Conservation (phyloP, 257 asterid genomes). For the Fraxinus excelsior region DNA sequence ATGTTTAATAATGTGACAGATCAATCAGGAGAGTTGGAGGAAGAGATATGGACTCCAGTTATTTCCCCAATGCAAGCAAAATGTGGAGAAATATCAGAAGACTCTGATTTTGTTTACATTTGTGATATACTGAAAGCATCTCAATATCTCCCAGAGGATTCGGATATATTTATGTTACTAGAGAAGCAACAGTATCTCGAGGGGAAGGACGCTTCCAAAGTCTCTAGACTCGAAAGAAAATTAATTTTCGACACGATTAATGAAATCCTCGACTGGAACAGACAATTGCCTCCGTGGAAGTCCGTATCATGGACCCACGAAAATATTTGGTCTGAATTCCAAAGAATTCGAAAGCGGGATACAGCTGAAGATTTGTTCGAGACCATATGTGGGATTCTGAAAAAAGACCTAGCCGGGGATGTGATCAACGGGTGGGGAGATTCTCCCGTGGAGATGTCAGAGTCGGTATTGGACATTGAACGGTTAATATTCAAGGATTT, state of each 20-base stretch:
- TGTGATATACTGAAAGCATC: conserved; percentile 67
- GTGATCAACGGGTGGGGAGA: conserved; percentile 72
- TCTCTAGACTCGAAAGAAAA: conserved; percentile 58
- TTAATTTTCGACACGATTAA: conserved; percentile 62
- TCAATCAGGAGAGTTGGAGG: conserved; percentile 55
- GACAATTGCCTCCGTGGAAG: conserved; percentile 83
- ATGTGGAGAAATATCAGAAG: conserved; percentile 36
- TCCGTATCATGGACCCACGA: conserved; percentile 37
- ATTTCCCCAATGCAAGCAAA: conserved; percentile 36
- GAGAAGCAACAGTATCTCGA: conserved; percentile 77
- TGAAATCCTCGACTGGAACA: conserved; percentile 68
- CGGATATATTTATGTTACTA: conserved; percentile 57
- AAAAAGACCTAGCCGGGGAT: conserved; percentile 71
- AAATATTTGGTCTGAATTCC: conserved; percentile 65
- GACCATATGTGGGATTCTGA: conserved; percentile 62
- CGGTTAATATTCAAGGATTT: conserved; percentile 83
- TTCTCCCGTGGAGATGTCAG: conserved; percentile 68
- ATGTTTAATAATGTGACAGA: conserved; percentile 36
- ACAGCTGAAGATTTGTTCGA: conserved; percentile 57
- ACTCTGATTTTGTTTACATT: conserved; percentile 59
- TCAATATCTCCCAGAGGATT: conserved; percentile 51
- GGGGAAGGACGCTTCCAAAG: conserved; percentile 61
- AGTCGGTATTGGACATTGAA: conserved; percentile 73
- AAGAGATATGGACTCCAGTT: conserved; percentile 58
- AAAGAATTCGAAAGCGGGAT: conserved; percentile 50